Conservation (phyloP, 768 basidiomycete species). For the Collybia mongolica region DNA sequence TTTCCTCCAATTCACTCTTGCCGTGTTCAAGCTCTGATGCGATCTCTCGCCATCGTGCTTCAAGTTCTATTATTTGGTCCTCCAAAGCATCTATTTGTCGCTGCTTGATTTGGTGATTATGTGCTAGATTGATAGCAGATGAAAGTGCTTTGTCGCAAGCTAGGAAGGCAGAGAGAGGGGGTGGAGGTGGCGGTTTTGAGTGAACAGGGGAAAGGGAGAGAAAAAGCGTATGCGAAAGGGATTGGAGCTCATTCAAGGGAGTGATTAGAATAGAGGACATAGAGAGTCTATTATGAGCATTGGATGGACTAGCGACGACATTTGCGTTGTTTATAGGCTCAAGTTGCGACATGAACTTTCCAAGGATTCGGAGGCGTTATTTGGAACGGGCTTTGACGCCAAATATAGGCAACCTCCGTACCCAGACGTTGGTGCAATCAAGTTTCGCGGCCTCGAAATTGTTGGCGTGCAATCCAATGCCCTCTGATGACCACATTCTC, state of each 20-base stretch:
- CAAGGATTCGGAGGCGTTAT: slow-evolving; percentile 5
- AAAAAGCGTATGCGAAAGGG: slow-evolving; percentile 68
- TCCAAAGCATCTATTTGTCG: slow-evolving; percentile 71
- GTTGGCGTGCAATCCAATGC: slow-evolving; percentile 4
- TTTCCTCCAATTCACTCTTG: slow-evolving; percentile 64
- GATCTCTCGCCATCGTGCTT: slow-evolving; percentile 67
- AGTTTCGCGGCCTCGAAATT: not conserved
- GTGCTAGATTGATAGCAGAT: slow-evolving; percentile 59
- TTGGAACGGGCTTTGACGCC: slow-evolving; percentile 7
- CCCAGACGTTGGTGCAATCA: not conserved
- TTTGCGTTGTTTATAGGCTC: not conserved
- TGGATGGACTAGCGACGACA: slow-evolving; percentile 10
- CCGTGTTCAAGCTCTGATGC: slow-evolving; percentile 63
- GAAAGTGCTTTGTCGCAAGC: slow-evolving; percentile 66
- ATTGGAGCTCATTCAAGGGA: slow-evolving; percentile 61
- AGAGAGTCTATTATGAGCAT: slow-evolving; percentile 25
- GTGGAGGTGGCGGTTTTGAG: slow-evolving; percentile 60
- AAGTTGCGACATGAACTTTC: slow-evolving; percentile 12
- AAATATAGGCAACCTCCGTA: not conserved
- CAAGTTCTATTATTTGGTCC: slow-evolving; percentile 66
- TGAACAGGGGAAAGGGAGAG: slow-evolving; percentile 70
- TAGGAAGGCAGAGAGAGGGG: slow-evolving; percentile 58
- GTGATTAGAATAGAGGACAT: slow-evolving; percentile 63
- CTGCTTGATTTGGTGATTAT: slow-evolving; percentile 75
- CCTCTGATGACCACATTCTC: slow-evolving; percentile 3